Percentiles rank a stretch among this genome's conserved stretches.
phyloP scores from a whole-genome alignment of 2,329 filamentous ascomycete genomes.

The Fusarium humuli region DNA sequence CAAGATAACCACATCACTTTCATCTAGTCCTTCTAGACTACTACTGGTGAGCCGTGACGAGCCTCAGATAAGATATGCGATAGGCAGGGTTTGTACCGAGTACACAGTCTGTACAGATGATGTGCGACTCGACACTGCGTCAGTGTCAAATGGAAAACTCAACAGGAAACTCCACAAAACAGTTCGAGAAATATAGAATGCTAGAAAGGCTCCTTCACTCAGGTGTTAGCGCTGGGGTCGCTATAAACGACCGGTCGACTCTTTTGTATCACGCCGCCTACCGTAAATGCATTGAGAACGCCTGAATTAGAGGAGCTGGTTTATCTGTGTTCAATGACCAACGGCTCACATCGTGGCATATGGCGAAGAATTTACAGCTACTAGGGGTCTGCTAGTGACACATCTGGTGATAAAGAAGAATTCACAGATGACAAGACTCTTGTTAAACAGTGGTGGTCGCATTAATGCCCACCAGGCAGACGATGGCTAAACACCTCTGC shows the following conservation, averaged over 20 bases:
- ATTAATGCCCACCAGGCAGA: not conserved
- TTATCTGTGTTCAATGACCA: not conserved
- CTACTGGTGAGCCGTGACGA: too few species aligned
- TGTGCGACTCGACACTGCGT: too few species aligned
- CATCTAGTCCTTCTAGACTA: too few species aligned
- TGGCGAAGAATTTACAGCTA: not conserved
- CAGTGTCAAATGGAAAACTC: too few species aligned
- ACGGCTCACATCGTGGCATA: not conserved
- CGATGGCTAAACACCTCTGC: not conserved
- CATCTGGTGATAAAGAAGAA: too few species aligned
- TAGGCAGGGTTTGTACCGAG: too few species aligned
- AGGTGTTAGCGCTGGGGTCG: not conserved
- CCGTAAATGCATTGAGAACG: not conserved
- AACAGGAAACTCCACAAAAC: too few species aligned
- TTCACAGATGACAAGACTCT: not conserved
- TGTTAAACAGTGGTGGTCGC: not conserved
- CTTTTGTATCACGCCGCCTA: not conserved
- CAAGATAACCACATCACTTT: too few species aligned
- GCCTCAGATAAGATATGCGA: too few species aligned
- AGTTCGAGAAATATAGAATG: not conserved
- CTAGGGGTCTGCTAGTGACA: too few species aligned
- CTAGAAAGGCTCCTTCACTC: not conserved
- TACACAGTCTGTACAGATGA: too few species aligned
- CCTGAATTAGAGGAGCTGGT: not conserved
- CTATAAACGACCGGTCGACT: not conserved